Evolutionary conservation across 1,284 basidiomycete genomes (phyloP).

Genomic region (Pseudozyma sp.): DNA sequence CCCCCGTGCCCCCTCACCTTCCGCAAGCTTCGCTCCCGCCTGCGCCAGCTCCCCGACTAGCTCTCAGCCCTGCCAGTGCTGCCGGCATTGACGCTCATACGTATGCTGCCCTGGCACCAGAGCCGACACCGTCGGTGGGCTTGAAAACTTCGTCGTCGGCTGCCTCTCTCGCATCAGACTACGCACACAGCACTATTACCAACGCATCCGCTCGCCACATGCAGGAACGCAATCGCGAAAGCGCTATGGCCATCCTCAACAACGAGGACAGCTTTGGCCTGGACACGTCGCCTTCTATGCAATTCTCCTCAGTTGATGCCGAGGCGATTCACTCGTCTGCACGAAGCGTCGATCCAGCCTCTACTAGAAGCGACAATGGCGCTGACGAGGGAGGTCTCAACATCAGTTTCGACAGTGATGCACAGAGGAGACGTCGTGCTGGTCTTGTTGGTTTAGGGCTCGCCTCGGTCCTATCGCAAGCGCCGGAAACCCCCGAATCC

Average conservation of each 20-base stretch:
- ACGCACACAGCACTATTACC: slow-evolving; percentile 35
- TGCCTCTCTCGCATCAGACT: slow-evolving; percentile 28
- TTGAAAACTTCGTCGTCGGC: slow-evolving; percentile 35
- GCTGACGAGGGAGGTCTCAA: slow-evolving; percentile 18
- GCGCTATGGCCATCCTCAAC: slow-evolving; percentile 37
- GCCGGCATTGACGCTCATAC: background rate
- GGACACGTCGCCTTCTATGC: slow-evolving; percentile 16
- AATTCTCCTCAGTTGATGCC: slow-evolving; percentile 9
- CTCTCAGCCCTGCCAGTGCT: slow-evolving; percentile 23
- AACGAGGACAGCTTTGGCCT: slow-evolving; percentile 41
- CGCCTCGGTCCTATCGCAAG: slow-evolving; percentile 14
- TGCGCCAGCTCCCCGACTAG: slow-evolving; percentile 17
- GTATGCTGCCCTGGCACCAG: background rate
- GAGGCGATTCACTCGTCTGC: background rate
- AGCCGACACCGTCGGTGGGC: slow-evolving; percentile 6
- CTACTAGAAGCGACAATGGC: slow-evolving; percentile 1
- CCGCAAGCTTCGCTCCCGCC: slow-evolving; percentile 4
- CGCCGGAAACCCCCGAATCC: background rate
- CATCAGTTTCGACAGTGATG: slow-evolving; percentile 18
- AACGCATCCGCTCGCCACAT: slow-evolving; percentile 27
- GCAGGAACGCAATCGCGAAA: slow-evolving; percentile 38
- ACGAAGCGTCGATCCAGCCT: background rate
- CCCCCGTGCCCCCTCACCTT: slow-evolving; percentile 33
- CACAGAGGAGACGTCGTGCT: slow-evolving; percentile 22
- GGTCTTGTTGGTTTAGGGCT: slow-evolving; percentile 34